phyloP scores from a whole-genome alignment of 768 basidiomycete genomes.

The Dioszegia crocea region DNA sequence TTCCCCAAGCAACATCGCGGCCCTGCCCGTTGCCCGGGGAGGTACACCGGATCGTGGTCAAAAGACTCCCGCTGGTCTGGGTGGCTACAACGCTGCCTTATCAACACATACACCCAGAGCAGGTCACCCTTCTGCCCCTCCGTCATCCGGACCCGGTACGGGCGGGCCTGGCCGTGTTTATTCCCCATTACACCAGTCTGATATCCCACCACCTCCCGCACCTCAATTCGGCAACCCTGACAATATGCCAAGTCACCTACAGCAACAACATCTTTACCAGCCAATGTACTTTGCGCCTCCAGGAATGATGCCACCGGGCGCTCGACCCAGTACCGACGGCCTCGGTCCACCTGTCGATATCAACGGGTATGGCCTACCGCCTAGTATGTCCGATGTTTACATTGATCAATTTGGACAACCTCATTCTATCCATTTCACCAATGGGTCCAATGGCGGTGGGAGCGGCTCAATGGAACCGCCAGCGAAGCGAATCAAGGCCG shows the following conservation, averaged over 20 bases:
- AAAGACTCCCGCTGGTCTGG: conserved; percentile 21
- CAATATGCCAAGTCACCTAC: conserved; percentile 12
- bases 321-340: neutral
- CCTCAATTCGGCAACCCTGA: conserved; percentile 29
- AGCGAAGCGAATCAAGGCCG: conserved; percentile 6
- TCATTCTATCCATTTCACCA: conserved; percentile 10
- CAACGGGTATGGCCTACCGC: conserved; percentile 30
- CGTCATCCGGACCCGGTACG: neutral
- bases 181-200: conserved; percentile 27
- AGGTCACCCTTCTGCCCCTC: conserved; percentile 47
- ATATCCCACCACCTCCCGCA: conserved; percentile 23
- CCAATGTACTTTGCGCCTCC: conserved; percentile 28
- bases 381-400: conserved; percentile 30
- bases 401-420: conserved; percentile 47
- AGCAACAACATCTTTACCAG: conserved; percentile 4
- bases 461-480: conserved; percentile 12
- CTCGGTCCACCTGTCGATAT: conserved; percentile 36
- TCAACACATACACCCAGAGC: conserved; percentile 8
- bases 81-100: conserved; percentile 12
- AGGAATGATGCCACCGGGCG: conserved; percentile 1
- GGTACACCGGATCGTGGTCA: conserved; percentile 57
- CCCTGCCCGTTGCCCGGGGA: conserved; percentile 59
- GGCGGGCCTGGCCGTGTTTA: conserved; percentile 40
- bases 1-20: conserved; percentile 64
- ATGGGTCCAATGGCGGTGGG: conserved; percentile 9